Percentiles rank a stretch among this genome's conserved stretches.
Conservation (phyloP, 2,329 filamentous ascomycete genomes). For the Coccinonectria pachysandricola region DNA sequence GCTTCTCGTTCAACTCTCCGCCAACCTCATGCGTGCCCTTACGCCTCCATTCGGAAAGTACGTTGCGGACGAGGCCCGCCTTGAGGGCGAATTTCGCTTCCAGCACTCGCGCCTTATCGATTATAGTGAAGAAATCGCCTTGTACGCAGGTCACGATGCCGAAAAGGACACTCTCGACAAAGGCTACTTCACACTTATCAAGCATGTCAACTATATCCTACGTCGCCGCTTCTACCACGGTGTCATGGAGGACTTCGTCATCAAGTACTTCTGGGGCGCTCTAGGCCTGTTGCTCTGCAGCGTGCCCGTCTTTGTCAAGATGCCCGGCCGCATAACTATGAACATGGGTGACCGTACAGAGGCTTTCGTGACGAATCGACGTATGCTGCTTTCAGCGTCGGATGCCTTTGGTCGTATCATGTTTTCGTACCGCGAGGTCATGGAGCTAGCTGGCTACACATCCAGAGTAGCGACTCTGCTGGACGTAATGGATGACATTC, state of each 20-base stretch:
- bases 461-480: slow-evolving; percentile 82
- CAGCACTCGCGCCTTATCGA: slow-evolving; percentile 92
- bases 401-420: slow-evolving; percentile 93
- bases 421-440: slow-evolving; percentile 97
- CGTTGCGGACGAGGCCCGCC: slow-evolving; percentile 85
- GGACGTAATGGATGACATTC: slow-evolving; percentile 89
- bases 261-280: slow-evolving; percentile 99
- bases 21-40: slow-evolving; percentile 83
- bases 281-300: slow-evolving; percentile 85
- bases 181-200: slow-evolving; percentile 97
- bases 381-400: slow-evolving; percentile 84
- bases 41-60: slow-evolving; percentile 97
- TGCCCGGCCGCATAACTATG: slow-evolving; percentile 57
- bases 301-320: slow-evolving; percentile 89
- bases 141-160: slow-evolving; percentile 84
- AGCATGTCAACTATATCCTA: slow-evolving; percentile 95
- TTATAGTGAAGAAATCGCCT: slow-evolving; percentile 86
- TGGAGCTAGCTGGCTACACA: slow-evolving; percentile 90
- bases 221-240: slow-evolving; percentile 87
- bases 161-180: slow-evolving; percentile 97
- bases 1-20: slow-evolving; percentile 83
- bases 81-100: slow-evolving; percentile 95
- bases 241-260: slow-evolving; percentile 99
- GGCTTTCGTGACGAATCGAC: slow-evolving; percentile 85
- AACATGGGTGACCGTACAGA: slow-evolving; percentile 63